Base-by-base conservation (phyloP, 768 basidiomycete species). In the Macrocybe gigantea region DNA sequence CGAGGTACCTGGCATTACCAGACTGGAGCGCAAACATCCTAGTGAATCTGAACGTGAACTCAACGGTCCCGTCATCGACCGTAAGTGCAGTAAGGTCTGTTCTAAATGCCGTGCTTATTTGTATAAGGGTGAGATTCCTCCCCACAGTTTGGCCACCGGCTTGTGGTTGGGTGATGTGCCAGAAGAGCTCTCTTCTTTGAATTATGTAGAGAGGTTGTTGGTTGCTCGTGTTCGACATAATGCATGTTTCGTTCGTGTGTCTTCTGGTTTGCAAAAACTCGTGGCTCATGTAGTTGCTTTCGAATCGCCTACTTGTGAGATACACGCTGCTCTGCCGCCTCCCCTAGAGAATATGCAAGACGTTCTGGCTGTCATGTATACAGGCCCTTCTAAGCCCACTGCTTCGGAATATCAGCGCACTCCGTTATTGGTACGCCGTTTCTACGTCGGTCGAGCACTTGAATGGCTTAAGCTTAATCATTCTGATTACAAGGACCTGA, bases 381-480 rank as follows among this genome's bases (percentile, higher is more conserved):
- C 64, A 59, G 66, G 64, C 34, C 51, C 56, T 52, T 62, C 45
- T 8, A 33, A 33, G 22, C 38, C 45, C 3, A 47, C 46, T 8
- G 39, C 45, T 12, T n/a, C n/a, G n/a, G 40, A 41, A 10, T 41
- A n/a, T 15, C 11, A 11, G 12, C 40, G 60, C 3, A 54, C 64
- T 10, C 54, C 65, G 2, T 51, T 64, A 11, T 49, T 66, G 7
- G 67, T 72, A 0, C 37, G 65, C 5, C 35, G 56, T 3, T 56
- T 57, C 3, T 47, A 48, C 2, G 66, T 68, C 0, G 22, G 31
- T 1, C n/a, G 37, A 0, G 69, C 69, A 0, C 41, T 72, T 5
- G 54, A 67, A 35, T 70, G 68, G 68, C 47, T 71, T 10, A 64
- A 59, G 34, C 33, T 66, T 0, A 72, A 72, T 49, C 67, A 70